Percentiles rank a stretch among this genome's conserved stretches.
Conservation (phyloP, 208 protist species). For the Crithidia thermophila region DNA sequence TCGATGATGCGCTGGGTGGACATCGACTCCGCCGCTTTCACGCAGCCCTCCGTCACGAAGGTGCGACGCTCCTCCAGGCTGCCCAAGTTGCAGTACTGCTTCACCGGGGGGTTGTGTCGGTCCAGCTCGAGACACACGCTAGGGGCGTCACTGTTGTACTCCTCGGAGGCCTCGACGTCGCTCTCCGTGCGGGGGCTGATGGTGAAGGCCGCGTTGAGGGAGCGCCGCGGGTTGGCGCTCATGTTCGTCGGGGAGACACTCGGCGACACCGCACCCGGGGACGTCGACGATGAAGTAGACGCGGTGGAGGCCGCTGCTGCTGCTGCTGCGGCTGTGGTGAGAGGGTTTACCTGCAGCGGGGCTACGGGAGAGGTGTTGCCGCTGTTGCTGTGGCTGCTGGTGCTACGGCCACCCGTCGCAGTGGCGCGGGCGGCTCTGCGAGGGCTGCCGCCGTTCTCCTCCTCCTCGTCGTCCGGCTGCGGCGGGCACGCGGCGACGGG, state of each 20-base stretch:
- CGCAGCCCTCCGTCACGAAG: conserved; percentile 53
- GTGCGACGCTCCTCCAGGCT: conserved; percentile 54
- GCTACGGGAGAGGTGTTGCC: not conserved
- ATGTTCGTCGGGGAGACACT: conserved; percentile 16
- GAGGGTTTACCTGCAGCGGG: not conserved
- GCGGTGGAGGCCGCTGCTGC: not conserved
- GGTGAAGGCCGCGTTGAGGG: conserved; percentile 68
- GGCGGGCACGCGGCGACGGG: not conserved
- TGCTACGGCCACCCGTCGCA: not conserved
- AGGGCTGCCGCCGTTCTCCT: not conserved
- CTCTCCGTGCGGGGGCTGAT: conserved; percentile 62
- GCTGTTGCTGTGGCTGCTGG: conserved; percentile 3
- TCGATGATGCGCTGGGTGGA: conserved; percentile 54
- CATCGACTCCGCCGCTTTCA: conserved; percentile 51
- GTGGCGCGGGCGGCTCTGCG: not conserved
- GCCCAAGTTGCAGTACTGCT: conserved; percentile 39
- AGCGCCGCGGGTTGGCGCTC: conserved; percentile 42
- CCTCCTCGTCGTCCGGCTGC: not conserved
- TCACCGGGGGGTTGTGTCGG: conserved; percentile 31
- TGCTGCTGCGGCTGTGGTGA: not conserved
- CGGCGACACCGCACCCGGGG: conserved; percentile 3
- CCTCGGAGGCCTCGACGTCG: conserved; percentile 31
- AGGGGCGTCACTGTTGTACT: conserved; percentile 31
- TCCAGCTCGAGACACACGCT: conserved; percentile 53
- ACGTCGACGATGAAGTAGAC: not conserved